phyloP scores from a whole-genome alignment of 2,329 filamentous ascomycete species.

The Orbilia brochopaga region DNA sequence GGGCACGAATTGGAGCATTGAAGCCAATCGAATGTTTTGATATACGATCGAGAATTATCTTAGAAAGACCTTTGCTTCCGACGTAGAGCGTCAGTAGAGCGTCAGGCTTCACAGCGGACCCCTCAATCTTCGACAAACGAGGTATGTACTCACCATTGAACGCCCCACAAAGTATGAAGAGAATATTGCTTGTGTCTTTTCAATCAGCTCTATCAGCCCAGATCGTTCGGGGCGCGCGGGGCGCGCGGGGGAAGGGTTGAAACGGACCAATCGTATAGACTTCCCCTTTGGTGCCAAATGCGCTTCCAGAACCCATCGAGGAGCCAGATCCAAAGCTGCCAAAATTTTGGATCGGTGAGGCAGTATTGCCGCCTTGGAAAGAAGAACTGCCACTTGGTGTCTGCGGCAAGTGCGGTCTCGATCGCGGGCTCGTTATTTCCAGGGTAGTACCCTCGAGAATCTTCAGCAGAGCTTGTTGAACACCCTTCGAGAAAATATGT shows the following conservation, averaged over 20 bases:
- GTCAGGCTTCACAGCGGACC: neutral
- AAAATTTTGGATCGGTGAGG: conserved; percentile 54
- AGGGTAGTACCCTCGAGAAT: conserved; percentile 95
- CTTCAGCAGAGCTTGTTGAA: conserved; percentile 93
- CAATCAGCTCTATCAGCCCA: conserved; percentile 55
- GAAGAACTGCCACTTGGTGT: conserved; percentile 64
- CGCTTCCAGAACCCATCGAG: conserved; percentile 15
- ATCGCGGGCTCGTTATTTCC: conserved; percentile 74
- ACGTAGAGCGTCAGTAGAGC: neutral
- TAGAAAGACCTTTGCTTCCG: conserved; percentile 66
- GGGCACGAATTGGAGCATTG: conserved; percentile 74
- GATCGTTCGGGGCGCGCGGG: neutral
- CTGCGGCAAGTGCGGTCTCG: conserved; percentile 17
- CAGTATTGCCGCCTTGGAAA: conserved; percentile 57
- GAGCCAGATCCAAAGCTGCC: conserved; percentile 28
- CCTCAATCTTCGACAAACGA: neutral
- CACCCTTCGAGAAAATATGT: conserved; percentile 63
- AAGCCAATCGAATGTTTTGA: conserved; percentile 89
- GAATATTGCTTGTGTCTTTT: conserved; percentile 91
- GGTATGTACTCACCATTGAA: conserved; percentile 70
- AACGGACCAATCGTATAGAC: conserved; percentile 51
- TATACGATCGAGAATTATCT: conserved; percentile 83
- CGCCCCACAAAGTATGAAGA: conserved; percentile 95
- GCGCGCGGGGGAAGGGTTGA: neutral
- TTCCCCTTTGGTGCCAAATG: conserved; percentile 52